These are phyloP conservation scores for Lunasporangiospora selenospora DNA, from an alignment of 192 early-diverging fungal genomes.

Conservation along the genomic window DNA sequence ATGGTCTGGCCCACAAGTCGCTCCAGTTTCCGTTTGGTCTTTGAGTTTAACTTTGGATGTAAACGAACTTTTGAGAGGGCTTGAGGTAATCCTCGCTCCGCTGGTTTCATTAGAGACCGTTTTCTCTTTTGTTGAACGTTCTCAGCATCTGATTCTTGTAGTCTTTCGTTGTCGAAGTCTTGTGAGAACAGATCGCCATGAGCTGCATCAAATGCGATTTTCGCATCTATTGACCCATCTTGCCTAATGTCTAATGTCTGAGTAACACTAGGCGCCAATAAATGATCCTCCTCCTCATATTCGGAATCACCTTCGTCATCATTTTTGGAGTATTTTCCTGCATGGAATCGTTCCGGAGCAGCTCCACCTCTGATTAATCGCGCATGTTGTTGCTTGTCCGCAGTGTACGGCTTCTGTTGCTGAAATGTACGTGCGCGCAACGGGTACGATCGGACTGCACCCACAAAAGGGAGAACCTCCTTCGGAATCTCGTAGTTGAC, in stretches of 20 bases:
- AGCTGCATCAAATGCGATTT: background rate
- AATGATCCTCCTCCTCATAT: constrained; percentile 10
- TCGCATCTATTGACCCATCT: background rate
- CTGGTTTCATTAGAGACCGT: background rate
- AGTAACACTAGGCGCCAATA: background rate
- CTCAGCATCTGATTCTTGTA: constrained; percentile 25
- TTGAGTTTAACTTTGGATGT: background rate
- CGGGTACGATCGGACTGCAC: constrained; percentile 12
- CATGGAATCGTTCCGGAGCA: background rate
- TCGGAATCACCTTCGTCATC: constrained; percentile 23
- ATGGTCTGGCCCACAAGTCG: constrained; percentile 4
- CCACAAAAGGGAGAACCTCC: too few relatives aligned
- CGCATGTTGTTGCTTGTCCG: constrained; percentile 32
- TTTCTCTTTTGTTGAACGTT: background rate
- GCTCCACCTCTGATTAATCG: constrained; percentile 8
- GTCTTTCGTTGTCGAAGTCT: background rate
- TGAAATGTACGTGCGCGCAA: constrained; percentile 27
- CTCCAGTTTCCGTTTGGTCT: constrained; percentile 2
- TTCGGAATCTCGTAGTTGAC: too few relatives aligned
- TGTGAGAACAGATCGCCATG: background rate
- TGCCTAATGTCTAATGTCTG: too few relatives aligned
- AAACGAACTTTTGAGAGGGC: background rate
- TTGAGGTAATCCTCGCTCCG: background rate
- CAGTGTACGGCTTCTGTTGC: constrained; percentile 24
- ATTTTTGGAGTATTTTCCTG: background rate